A percentile compares a stretch with the other conserved stretches of the same genome.
Conservation (phyloP, 306 rosid genomes). For the Crataegus laevigata region DNA sequence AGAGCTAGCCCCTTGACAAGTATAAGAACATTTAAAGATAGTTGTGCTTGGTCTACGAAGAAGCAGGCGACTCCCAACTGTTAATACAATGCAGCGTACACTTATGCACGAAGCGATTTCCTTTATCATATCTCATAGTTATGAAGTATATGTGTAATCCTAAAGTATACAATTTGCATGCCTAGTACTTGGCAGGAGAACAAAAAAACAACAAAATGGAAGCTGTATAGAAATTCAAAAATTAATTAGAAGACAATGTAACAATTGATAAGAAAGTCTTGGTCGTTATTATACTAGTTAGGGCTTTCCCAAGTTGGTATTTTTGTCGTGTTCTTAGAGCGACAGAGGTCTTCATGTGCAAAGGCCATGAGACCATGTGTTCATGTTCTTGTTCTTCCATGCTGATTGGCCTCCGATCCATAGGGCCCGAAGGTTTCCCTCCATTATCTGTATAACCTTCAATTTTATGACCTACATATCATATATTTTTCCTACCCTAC, state of each 20-base stretch:
- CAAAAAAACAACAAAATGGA: not conserved
- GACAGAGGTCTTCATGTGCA: conserved; percentile 49
- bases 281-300: not conserved
- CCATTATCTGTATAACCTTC: not conserved
- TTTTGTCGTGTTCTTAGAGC: conserved; percentile 32
- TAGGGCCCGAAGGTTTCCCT: conserved; percentile 30
- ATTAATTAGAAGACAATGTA: conserved; percentile 15
- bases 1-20: not conserved
- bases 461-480: not conserved
- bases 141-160: not conserved
- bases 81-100: no score
- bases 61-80: no score
- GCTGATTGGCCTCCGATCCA: conserved; percentile 15
- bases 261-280: conserved; percentile 5
- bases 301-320: not conserved
- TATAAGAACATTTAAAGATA: not conserved
- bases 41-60: not conserved
- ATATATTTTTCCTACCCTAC: not conserved
- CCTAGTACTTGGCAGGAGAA: not conserved
- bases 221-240: not conserved
- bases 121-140: not conserved
- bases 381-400: conserved; percentile 25
- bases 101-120: no score
- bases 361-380: conserved; percentile 78
- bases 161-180: not conserved